Base-by-base conservation (phyloP, 2,329 filamentous ascomycete species). In the Mycogone perniciosa region DNA sequence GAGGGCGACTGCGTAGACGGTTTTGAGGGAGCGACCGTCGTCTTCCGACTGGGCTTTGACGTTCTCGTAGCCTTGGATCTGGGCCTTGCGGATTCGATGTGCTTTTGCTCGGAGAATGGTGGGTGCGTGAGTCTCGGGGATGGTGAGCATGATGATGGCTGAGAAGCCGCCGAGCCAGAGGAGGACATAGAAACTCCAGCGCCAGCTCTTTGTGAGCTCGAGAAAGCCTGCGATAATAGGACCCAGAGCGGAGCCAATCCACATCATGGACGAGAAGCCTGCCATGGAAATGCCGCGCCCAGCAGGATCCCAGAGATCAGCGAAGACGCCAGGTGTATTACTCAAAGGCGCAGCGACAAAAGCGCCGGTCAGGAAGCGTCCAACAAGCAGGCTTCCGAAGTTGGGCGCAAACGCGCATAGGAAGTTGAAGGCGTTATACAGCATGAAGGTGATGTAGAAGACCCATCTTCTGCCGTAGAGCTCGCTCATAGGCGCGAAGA, bases 401-500 rank as follows among this genome's bases (percentile, higher is more conserved):
- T 76, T 80, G 5, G 75, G 73, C 0, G 77, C 71, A 55, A 78
- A 81, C 8, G 77, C 75, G 56, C 77, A 80, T 2, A 76, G 69
- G 52, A 79, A 72, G 60, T 71, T 75, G 63, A 79, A 79, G 39
- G 69, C 67, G 27, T 78, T 62, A 54, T 80, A 80, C 37, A 71
- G 42, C 9, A 60, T 62, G 59, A 80, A 79, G 0, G 70, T 71
- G 43, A 73, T 62, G 60, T 77, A 74, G 56, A 80, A 77, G 43
- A 81, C 71, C 69, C 71, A 76, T 57, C 76, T 60, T 6, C 78
- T 68, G 9, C 79, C 77, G 60, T 77, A 82, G 51, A 81, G 77
- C 61, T 82, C 80, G 35, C 72, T 77, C 20, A 81, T 59, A 0
- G 79, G 80, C 1, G 79, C 80, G 57, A 80, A 83, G 2, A 81